Conservation (phyloP, 441 rosid species). For the Arabidopsis hybrid region DNA sequence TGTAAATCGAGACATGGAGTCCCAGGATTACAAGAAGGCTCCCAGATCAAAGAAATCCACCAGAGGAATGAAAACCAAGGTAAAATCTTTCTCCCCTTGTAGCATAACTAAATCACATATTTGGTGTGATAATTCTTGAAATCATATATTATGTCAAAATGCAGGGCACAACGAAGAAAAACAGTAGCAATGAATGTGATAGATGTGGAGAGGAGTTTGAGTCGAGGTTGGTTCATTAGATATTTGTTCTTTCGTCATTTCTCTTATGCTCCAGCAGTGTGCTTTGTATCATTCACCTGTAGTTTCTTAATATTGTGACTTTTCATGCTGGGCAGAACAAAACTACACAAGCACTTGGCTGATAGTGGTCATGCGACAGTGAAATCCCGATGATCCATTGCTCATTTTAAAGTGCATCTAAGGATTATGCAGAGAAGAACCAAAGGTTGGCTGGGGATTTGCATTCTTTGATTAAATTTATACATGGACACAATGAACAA, state of each 20-base stretch:
- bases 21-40: conserved; percentile 53
- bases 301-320: too few relatives aligned
- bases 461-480: conserved; percentile 42
- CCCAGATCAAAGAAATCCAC: conserved; percentile 64
- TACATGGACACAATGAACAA: conserved; percentile 23
- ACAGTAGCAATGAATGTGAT: conserved; percentile 65
- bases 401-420: conserved; percentile 19
- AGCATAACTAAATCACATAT: conserved; percentile 23
- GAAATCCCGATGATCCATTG: conserved; percentile 55
- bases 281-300: conserved; percentile 10
- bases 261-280: neutral
- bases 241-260: conserved; percentile 13
- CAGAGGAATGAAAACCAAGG: conserved; percentile 87
- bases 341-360: conserved; percentile 79
- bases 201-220: conserved; percentile 89
- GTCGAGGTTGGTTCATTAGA: conserved; percentile 61
- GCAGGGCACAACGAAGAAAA: conserved; percentile 68
- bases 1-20: conserved; percentile 44
- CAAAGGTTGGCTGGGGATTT: conserved; percentile 21
- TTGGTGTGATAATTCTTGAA: conserved; percentile 16
- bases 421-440: conserved; percentile 34
- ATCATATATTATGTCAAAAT: conserved; percentile 10
- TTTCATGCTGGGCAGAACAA: conserved; percentile 55
- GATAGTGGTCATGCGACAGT: conserved; percentile 77
- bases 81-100: conserved; percentile 37